These are phyloP conservation scores for Neoboletus magnificus DNA, from an alignment of 768 basidiomycete species.

Conservation along the genomic window DNA sequence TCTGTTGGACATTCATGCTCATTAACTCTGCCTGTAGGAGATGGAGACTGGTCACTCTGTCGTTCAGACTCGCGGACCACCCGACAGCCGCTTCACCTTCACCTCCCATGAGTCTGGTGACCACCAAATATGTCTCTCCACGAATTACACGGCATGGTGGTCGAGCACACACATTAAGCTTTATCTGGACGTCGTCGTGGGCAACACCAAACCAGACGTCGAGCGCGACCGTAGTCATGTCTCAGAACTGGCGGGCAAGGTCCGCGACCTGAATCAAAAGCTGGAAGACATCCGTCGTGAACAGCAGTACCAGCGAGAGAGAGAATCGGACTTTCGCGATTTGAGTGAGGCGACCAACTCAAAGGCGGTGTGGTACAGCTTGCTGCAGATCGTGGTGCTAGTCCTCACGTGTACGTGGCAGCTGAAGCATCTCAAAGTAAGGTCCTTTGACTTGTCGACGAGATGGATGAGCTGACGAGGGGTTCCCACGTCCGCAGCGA, in stretches of 20 bases:
- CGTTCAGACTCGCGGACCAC: conserved; percentile 85
- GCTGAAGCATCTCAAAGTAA: conserved; percentile 83
- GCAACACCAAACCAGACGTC: conserved; percentile 79
- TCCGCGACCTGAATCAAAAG: conserved; percentile 91
- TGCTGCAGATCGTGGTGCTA: conserved; percentile 83
- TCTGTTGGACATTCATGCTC: background rate
- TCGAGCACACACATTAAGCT: conserved; percentile 85
- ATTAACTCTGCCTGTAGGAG: conserved; percentile 53
- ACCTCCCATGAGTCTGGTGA: conserved; percentile 97
- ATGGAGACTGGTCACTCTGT: conserved; percentile 76
- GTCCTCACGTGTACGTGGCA: conserved; percentile 91
- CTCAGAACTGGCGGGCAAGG: conserved; percentile 72
- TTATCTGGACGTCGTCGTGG: conserved; percentile 92
- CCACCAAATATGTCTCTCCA: conserved; percentile 94
- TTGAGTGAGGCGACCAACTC: conserved; percentile 88
- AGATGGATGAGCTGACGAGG: background rate
- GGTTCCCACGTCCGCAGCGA: conserved; percentile 40
- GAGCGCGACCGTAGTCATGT: conserved; percentile 87
- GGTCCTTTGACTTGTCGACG: conserved; percentile 20
- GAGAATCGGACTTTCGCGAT: conserved; percentile 86
- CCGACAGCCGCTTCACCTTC: conserved; percentile 93
- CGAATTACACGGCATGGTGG: conserved; percentile 91
- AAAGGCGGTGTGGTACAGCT: conserved; percentile 92
- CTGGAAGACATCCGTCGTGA: conserved; percentile 90
- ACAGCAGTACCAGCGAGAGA: conserved; percentile 96